Evolutionary conservation across 1,284 basidiomycete species (phyloP).

Genomic region (Meira nashicola): DNA sequence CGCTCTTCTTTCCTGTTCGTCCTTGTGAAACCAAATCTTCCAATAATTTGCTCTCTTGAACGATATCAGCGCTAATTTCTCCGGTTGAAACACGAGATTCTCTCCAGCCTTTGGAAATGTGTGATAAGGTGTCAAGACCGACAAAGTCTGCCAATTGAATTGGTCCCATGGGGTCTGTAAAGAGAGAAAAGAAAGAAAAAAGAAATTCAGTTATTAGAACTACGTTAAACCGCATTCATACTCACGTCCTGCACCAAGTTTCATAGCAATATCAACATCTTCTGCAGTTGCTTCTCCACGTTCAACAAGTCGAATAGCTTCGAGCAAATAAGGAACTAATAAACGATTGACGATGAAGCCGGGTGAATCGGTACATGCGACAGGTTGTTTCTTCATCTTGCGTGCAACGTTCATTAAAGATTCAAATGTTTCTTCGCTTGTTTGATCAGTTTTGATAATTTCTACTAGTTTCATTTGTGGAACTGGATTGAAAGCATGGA

Average conservation of each 20-base stretch:
- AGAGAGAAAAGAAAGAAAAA: constrained; percentile 4
- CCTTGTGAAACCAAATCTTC: constrained; percentile 59
- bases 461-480: constrained; percentile 61
- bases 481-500: constrained; percentile 59
- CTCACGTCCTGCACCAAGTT: constrained; percentile 60
- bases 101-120: constrained; percentile 60
- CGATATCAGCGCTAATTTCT: constrained; percentile 56
- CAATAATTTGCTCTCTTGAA: constrained; percentile 56
- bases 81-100: constrained; percentile 55
- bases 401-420: constrained; percentile 57
- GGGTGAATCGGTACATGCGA: constrained; percentile 58
- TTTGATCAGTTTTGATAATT: constrained; percentile 58
- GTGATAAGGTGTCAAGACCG: constrained; percentile 56
- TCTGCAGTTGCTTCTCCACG: constrained; percentile 60
- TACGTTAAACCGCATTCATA: background rate
- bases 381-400: constrained; percentile 59
- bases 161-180: constrained; percentile 55
- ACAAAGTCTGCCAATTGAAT: constrained; percentile 61
- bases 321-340: constrained; percentile 59
- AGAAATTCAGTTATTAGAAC: background rate
- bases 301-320: constrained; percentile 61
- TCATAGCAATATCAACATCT: constrained; percentile 63
- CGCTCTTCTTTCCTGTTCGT: constrained; percentile 59
- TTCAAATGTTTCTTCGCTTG: constrained; percentile 56
- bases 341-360: constrained; percentile 60